A percentile compares a stretch with the other conserved stretches of the same genome.
Evolutionary conservation across 495 filamentous ascomycete genomes (phyloP).

Genomic region (Cetradonia linearis): DNA sequence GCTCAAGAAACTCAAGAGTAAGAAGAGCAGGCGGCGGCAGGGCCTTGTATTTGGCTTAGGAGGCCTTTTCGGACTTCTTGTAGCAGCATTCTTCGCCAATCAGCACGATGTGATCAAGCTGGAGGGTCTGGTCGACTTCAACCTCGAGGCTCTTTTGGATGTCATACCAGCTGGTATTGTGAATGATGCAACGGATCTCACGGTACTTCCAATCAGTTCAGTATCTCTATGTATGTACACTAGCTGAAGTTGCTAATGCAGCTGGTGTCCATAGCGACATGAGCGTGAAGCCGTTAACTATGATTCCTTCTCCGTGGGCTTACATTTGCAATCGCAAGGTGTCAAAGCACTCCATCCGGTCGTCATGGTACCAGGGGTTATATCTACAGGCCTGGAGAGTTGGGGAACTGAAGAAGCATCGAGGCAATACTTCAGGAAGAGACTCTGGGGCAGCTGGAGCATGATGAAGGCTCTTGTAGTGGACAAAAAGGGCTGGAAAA

Average conservation of each 20-base stretch:
- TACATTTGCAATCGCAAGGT: slow-evolving; percentile 74
- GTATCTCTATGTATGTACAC: background rate
- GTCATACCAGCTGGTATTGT: slow-evolving; percentile 73
- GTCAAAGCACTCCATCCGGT: slow-evolving; percentile 76
- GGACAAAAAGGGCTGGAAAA: slow-evolving; percentile 91
- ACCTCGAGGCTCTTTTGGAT: slow-evolving; percentile 72
- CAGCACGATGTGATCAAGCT: slow-evolving; percentile 77
- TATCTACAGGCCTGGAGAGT: slow-evolving; percentile 91
- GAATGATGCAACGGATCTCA: slow-evolving; percentile 70
- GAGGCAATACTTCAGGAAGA: slow-evolving; percentile 80
- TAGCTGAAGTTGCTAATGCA: slow-evolving; percentile 30
- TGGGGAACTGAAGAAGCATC: slow-evolving; percentile 82
- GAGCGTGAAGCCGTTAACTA: slow-evolving; percentile 82
- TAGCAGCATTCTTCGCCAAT: slow-evolving; percentile 74
- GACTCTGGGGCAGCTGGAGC: slow-evolving; percentile 94
- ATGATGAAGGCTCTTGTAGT: slow-evolving; percentile 94
- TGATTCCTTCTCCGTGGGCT: slow-evolving; percentile 83
- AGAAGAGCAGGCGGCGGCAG: slow-evolving; percentile 54
- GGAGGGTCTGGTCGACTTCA: slow-evolving; percentile 68
- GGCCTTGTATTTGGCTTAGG: slow-evolving; percentile 75
- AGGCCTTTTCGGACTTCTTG: slow-evolving; percentile 69
- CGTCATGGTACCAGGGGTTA: slow-evolving; percentile 94
- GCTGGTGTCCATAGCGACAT: slow-evolving; percentile 44
- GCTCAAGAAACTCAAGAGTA: slow-evolving; percentile 22
- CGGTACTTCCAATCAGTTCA: slow-evolving; percentile 41